Evolutionary conservation across 768 basidiomycete genomes (phyloP), one percentile per base, ranked within the genome.

Genomic region (Roridomyces roridus): DNA sequence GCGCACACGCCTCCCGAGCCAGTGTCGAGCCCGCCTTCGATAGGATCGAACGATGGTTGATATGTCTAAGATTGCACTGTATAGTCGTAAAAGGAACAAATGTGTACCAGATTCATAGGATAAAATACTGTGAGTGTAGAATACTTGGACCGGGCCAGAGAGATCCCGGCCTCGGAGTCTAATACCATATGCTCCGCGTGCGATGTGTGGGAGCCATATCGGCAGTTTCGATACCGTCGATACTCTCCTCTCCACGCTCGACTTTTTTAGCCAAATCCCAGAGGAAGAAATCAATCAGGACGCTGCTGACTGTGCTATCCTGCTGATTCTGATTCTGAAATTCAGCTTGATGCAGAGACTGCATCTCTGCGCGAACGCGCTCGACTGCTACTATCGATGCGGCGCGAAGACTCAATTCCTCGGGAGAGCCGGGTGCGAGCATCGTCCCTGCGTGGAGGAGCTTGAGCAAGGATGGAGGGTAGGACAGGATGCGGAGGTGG

Each of bases 101-200:
- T 9, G 10, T 40, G 39, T 18, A 23, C 39, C 11, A 23, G 39
- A 40, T 5, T 23, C 46, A 3, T 46, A 59, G 1, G 34, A 21
- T 34, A 34, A 8, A 34, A 34, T 34, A 34, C 31, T 34, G 31
- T 15, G 31, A 15, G 31, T 8, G 31, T 34, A 34, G 10, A 34
- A 34, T n/a, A n/a, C n/a, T n/a, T n/a, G n/a, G n/a, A n/a, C n/a
- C n/a, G n/a, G n/a, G n/a, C n/a, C n/a, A n/a, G n/a, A n/a, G n/a
- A n/a, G n/a, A n/a, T n/a, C n/a, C n/a, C n/a, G n/a, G n/a, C 29
- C 23, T 40, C 21, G 35, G 52, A 20, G 20, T 42, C 77, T 75
- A 94, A 74, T 94, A 94, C 92, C 92, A 94, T 25, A 90, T 89
- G 62, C 91, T 89, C 70, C 92, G 80, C 21, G 89, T 94, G 47